Percentiles rank a stretch among this genome's conserved stretches.
Evolutionary conservation across 345 rosid genomes (phyloP).

Genomic region (Fremontodendron californicum): DNA sequence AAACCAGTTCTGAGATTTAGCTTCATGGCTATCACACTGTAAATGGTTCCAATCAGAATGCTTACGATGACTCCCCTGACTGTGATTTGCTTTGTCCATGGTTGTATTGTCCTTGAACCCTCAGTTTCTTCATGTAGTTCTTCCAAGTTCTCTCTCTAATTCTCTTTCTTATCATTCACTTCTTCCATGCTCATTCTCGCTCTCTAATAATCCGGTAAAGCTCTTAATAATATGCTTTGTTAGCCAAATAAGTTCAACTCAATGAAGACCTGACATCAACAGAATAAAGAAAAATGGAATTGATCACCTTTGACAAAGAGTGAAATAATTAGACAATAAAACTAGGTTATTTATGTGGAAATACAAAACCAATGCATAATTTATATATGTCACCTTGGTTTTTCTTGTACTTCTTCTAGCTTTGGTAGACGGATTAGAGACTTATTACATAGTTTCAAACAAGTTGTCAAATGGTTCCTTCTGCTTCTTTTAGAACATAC

Average conservation of each 20-base stretch:
- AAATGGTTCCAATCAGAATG: no score
- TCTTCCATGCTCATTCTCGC: slow-evolving; percentile 24
- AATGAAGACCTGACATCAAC: no score
- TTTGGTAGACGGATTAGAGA: background rate
- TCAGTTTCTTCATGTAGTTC: slow-evolving; percentile 6
- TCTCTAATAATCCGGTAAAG: background rate
- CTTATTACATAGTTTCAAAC: background rate
- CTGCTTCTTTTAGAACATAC: background rate
- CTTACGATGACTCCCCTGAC: no score
- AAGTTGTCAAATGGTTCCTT: slow-evolving; percentile 1
- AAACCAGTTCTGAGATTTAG: no score
- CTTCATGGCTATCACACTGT: no score
- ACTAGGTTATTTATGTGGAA: background rate
- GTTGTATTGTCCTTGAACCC: slow-evolving; percentile 25
- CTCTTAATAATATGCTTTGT: background rate
- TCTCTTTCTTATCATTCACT: slow-evolving; percentile 32
- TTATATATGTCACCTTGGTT: background rate
- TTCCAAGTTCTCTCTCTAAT: slow-evolving; percentile 20
- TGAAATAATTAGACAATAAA: no score
- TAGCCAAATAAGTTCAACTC: background rate
- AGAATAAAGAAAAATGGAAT: no score
- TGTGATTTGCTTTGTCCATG: slow-evolving; percentile 9
- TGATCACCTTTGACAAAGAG: background rate
- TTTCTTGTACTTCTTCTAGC: background rate
- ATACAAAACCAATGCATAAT: no score